phyloP scores from a whole-genome alignment of 1,284 basidiomycete species.

The Tetrapyrgos nigripes region DNA sequence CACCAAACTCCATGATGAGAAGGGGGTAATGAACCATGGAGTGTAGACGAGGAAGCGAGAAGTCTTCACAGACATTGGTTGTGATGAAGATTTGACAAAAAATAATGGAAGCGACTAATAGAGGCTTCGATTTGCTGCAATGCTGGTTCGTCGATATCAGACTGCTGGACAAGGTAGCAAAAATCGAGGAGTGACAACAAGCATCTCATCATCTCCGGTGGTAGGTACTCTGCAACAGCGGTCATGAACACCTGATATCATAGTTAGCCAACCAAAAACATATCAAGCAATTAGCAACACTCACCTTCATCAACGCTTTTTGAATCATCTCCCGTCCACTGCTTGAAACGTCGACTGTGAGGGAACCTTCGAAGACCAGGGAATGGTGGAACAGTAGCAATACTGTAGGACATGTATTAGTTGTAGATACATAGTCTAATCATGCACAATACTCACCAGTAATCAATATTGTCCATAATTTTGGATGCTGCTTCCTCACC shows the following conservation, averaged over 20 bases:
- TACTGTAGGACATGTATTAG: not conserved
- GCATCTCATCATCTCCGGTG: constrained; percentile 23
- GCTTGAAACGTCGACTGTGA: constrained; percentile 32
- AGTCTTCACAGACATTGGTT: constrained; percentile 25
- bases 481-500: constrained; percentile 19
- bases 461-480: constrained; percentile 35
- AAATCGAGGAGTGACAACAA: constrained; percentile 36
- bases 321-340: too few relatives aligned
- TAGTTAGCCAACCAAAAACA: constrained; percentile 1
- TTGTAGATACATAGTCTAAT: not conserved
- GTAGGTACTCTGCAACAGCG: constrained; percentile 32
- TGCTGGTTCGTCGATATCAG: constrained; percentile 21
- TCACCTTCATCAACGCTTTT: constrained; percentile 39
- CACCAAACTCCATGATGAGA: constrained; percentile 16
- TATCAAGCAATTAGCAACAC: constrained; percentile 8
- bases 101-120: constrained; percentile 30
- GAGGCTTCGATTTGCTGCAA: constrained; percentile 14
- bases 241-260: constrained; percentile 35
- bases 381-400: constrained; percentile 22
- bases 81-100: constrained; percentile 34
- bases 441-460: constrained; percentile 19
- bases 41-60: constrained; percentile 27
- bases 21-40: constrained; percentile 16
- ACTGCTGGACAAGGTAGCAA: constrained; percentile 36
- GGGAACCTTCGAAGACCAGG: constrained; percentile 33